Conservation (phyloP, 164 flowering plant genomes). For the Chloranthus sessilifolius region DNA sequence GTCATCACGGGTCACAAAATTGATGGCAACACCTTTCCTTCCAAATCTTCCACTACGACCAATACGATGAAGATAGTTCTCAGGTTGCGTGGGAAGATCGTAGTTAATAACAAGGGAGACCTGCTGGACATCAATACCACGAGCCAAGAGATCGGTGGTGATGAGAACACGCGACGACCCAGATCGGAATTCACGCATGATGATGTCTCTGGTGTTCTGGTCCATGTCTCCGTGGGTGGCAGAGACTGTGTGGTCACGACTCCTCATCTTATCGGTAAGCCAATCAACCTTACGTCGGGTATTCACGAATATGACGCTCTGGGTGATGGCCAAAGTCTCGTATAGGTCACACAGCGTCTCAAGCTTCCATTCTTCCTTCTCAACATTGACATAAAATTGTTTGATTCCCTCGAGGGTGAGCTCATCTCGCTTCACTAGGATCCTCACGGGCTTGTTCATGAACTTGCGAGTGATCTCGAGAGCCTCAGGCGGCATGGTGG, state of each 20-base stretch:
- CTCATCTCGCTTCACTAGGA: constrained; percentile 81
- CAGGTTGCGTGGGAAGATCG: constrained; percentile 86
- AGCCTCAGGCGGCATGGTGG: constrained; percentile 90
- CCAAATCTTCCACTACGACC: constrained; percentile 88
- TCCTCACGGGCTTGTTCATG: constrained; percentile 85
- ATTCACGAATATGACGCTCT: constrained; percentile 84
- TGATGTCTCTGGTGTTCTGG: constrained; percentile 80
- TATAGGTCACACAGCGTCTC: constrained; percentile 81
- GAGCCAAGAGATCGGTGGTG: constrained; percentile 80
- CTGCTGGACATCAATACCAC: constrained; percentile 93
- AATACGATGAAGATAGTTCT: constrained; percentile 84
- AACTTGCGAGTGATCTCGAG: constrained; percentile 81
- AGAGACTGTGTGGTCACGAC: constrained; percentile 84
- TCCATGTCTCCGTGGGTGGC: constrained; percentile 95
- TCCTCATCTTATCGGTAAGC: constrained; percentile 85
- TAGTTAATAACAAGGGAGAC: constrained; percentile 81
- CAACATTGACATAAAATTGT: constrained; percentile 74
- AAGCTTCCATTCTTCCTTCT: constrained; percentile 80
- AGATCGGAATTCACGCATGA: constrained; percentile 85
- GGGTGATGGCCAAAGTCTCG: constrained; percentile 81
- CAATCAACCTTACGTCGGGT: constrained; percentile 90
- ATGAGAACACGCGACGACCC: constrained; percentile 87
- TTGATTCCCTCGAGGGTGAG: constrained; percentile 89
- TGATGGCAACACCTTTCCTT: constrained; percentile 83
- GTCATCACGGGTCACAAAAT: constrained; percentile 69